Base-by-base conservation (phyloP, 2,329 filamentous ascomycete species). In the Fusarium heterosporum region DNA sequence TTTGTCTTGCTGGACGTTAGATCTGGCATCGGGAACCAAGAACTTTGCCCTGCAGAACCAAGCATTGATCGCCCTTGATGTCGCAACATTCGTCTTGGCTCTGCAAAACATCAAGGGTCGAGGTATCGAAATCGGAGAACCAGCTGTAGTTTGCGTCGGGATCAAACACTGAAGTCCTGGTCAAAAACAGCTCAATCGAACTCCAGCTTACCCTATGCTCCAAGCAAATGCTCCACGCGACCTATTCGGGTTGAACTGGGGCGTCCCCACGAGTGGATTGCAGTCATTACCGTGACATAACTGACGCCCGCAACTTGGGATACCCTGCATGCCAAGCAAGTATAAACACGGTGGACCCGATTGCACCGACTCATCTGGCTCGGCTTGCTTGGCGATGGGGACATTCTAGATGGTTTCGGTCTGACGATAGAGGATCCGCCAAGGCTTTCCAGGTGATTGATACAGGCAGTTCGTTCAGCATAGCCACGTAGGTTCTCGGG, bases 261-360 rank as follows among this genome's bases (percentile, higher is more conserved):
- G 32, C 2, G 8, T 17, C 34, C 14, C 34, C 8, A n/a, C 16
- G 16, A n/a, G 16, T 36, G 34, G 14, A 6, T 32, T 43, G 49
- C 30, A 17, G 25, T 38, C 26, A 19, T 63, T 32, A 41, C 32
- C 22, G 17, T 58, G 55, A 34, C 55, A 55, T 25, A 19, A 40
- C 34, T 8, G 39, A 41, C 59, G 60, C 45, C 60, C 60, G 59
- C 59, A 63, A 63, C 14, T 36, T 9, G 16, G 16, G 16, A 53
- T 51, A 16, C 40, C 34, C 41, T 34, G 19, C 36, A 40, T 30
- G 41, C 39, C 19, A 47, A 58, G 26, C 43, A 30, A 36, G 34
- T n/a, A 36, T 36, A 6, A 42, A 51, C 29, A 32, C 45, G 49
- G 45, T 29, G 43, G 6, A 19, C 28, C 53, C 16, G 17, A 19